These are phyloP conservation scores for Neonectria hederae DNA, from an alignment of 2,329 filamentous ascomycete genomes.

Conservation along the genomic window DNA sequence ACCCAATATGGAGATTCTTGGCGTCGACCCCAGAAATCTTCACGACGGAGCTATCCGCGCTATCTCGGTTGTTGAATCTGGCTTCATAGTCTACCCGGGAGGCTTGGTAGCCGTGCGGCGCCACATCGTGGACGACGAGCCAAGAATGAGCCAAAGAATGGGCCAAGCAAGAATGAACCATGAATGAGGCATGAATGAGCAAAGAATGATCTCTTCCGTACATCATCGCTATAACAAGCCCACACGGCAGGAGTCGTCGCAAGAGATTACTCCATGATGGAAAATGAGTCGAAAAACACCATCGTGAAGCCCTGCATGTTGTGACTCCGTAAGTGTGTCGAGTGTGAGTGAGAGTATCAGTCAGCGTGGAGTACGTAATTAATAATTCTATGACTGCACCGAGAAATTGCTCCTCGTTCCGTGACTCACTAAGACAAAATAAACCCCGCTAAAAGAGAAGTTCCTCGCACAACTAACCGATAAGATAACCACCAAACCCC, in stretches of 20 bases:
- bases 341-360: neutral
- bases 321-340: neutral
- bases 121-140: neutral
- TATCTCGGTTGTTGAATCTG: neutral
- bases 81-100: neutral
- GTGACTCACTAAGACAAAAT: slow-evolving; percentile 18
- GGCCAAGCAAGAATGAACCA: neutral
- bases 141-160: neutral
- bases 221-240: neutral
- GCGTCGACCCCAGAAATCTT: neutral
- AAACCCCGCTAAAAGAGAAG: slow-evolving; percentile 8
- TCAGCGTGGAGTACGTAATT: neutral
- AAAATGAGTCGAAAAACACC: neutral
- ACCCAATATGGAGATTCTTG: neutral
- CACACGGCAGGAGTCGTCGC: neutral
- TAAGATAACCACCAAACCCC: slow-evolving; percentile 31
- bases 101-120: neutral
- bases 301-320: neutral
- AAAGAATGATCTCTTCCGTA: neutral
- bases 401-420: neutral
- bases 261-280: neutral
- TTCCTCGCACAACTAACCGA: slow-evolving; percentile 13
- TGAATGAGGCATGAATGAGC: too few relatives aligned
- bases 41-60: neutral
- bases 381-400: neutral